phyloP scores from a whole-genome alignment of 108 stramenopile genomes.

The Skeletonema tropicum region DNA sequence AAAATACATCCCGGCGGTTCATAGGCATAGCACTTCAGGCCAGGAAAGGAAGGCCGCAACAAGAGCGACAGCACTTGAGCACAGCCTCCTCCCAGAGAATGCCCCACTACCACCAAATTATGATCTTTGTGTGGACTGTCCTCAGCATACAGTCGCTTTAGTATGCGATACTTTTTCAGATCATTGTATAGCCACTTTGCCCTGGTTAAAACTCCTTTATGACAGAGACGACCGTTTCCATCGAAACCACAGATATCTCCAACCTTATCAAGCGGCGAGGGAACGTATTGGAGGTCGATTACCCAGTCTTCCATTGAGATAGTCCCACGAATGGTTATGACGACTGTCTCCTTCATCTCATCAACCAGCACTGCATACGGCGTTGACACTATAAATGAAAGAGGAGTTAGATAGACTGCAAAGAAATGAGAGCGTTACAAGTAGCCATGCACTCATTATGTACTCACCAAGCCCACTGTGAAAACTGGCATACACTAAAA shows the following conservation, averaged over 20 bases:
- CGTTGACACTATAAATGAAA: constrained; percentile 11
- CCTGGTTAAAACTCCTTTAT: constrained; percentile 51
- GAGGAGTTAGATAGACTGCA: not conserved
- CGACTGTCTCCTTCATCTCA: constrained; percentile 33
- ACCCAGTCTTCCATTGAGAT: constrained; percentile 59
- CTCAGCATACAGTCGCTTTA: constrained; percentile 23
- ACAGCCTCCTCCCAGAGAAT: constrained; percentile 71
- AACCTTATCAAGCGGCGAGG: constrained; percentile 47
- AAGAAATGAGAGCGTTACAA: not conserved
- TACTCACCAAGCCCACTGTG: constrained; percentile 29
- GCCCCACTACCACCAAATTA: constrained; percentile 54
- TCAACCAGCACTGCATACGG: constrained; percentile 47
- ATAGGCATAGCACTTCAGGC: constrained; percentile 56
- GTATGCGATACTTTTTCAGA: constrained; percentile 40
- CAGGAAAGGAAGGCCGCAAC: constrained; percentile 53
- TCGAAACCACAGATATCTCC: constrained; percentile 59
- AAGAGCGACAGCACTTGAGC: constrained; percentile 65
- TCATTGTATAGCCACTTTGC: constrained; percentile 65
- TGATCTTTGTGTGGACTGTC: constrained; percentile 32
- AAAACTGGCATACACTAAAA: constrained; percentile 35
- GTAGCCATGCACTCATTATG: not conserved
- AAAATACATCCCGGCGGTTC: constrained; percentile 58
- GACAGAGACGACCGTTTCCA: constrained; percentile 53
- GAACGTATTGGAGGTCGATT: constrained; percentile 65
- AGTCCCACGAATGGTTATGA: constrained; percentile 45